Conservation (phyloP, 306 rosid genomes). For the Sicyos baderoa region DNA sequence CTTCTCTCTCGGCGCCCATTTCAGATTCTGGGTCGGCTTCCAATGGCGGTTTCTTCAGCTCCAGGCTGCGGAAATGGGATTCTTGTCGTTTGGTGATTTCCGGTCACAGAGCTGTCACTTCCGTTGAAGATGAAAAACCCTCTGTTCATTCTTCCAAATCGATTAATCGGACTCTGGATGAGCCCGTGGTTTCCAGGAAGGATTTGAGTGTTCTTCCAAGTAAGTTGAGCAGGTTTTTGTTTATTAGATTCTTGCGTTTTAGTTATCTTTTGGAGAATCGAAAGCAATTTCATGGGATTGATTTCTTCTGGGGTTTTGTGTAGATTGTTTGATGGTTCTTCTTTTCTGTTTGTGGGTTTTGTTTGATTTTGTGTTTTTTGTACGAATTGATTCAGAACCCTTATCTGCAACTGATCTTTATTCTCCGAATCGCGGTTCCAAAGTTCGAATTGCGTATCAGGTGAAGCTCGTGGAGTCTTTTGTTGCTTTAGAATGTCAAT, state of each 20-base stretch:
- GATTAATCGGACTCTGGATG: conserved; percentile 24
- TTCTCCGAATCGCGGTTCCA: conserved; percentile 47
- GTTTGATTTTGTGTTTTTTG: conserved; percentile 8
- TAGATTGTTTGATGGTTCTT: background rate
- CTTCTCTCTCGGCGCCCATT: conserved; percentile 24
- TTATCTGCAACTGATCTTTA: conserved; percentile 39
- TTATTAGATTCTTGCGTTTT: background rate
- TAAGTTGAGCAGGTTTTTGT: conserved; percentile 31
- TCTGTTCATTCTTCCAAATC: conserved; percentile 31
- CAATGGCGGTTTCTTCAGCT: conserved; percentile 27
- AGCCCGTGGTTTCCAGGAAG: conserved; percentile 41
- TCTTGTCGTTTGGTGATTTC: conserved; percentile 33
- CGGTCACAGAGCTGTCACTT: conserved; percentile 51
- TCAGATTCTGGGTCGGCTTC: conserved; percentile 28
- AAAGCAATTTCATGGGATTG: background rate
- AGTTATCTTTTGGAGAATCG: background rate
- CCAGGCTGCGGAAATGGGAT: conserved; percentile 45
- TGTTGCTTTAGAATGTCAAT: conserved; percentile 14
- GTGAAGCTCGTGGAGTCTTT: conserved; percentile 30
- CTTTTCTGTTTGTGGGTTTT: conserved; percentile 12
- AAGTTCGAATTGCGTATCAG: conserved; percentile 84
- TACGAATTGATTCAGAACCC: conserved; percentile 56
- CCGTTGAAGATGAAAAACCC: conserved; percentile 63
- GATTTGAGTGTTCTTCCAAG: conserved; percentile 68
- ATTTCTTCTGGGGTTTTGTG: background rate